Conservation (phyloP, 495 filamentous ascomycete genomes). For the Tuber brumale region DNA sequence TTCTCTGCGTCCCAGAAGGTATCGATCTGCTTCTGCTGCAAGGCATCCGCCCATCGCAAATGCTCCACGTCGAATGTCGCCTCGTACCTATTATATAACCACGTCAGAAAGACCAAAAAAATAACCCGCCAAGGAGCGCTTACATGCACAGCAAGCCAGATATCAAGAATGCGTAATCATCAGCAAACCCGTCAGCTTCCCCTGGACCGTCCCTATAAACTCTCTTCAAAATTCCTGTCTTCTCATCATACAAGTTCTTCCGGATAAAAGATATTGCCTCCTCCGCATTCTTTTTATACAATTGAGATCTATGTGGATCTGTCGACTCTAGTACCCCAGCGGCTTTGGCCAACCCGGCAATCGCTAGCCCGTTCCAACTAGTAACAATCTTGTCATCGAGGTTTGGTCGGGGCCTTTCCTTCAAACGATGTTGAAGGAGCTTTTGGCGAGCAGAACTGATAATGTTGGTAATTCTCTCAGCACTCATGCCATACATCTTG, state of each 20-base stretch:
- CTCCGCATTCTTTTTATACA: slow-evolving; percentile 59
- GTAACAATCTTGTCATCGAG: slow-evolving; percentile 89
- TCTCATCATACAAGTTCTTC: slow-evolving; percentile 64
- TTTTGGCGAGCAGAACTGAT: slow-evolving; percentile 62
- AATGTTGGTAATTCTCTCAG: slow-evolving; percentile 64
- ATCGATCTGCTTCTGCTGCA: slow-evolving; percentile 68
- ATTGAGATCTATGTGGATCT: slow-evolving; percentile 52
- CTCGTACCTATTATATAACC: slow-evolving; percentile 52
- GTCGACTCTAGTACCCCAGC: slow-evolving; percentile 58
- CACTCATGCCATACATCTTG: slow-evolving; percentile 68
- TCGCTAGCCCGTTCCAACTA: slow-evolving; percentile 83
- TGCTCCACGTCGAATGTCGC: slow-evolving; percentile 73
- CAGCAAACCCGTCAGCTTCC: slow-evolving; percentile 72
- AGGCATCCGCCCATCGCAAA: slow-evolving; percentile 71
- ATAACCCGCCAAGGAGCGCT: neutral
- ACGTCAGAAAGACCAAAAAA: slow-evolving; percentile 7
- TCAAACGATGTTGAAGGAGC: slow-evolving; percentile 65
- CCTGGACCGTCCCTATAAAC: slow-evolving; percentile 71
- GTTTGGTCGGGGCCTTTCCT: slow-evolving; percentile 67
- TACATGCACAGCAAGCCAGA: slow-evolving; percentile 70
- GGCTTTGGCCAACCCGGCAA: slow-evolving; percentile 71
- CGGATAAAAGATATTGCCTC: slow-evolving; percentile 71
- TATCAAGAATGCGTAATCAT: slow-evolving; percentile 91
- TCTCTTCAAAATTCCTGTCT: slow-evolving; percentile 58
- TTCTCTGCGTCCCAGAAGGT: slow-evolving; percentile 59